phyloP scores from a whole-genome alignment of 1,284 basidiomycete species.

The Omphalotus olearius region DNA sequence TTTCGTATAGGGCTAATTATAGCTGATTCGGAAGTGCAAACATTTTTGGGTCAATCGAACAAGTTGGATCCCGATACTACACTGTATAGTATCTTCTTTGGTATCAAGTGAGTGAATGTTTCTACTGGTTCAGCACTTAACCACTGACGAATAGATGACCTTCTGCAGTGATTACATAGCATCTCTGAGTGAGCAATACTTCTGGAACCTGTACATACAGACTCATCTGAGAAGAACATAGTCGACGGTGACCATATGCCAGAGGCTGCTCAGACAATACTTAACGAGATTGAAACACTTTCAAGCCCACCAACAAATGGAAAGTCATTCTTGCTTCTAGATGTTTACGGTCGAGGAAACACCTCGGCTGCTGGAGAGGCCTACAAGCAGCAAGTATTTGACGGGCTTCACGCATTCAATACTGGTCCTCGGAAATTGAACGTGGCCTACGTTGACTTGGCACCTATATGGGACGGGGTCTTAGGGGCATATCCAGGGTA shows the following conservation, averaged over 20 bases:
- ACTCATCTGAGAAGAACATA: conserved; percentile 4
- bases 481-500: conserved; percentile 24
- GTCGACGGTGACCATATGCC: conserved; percentile 31
- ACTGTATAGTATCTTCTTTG: conserved; percentile 32
- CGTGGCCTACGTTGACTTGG: conserved; percentile 33
- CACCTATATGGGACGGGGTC: conserved; percentile 33
- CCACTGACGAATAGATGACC: not conserved
- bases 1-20: not conserved
- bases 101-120: conserved; percentile 29
- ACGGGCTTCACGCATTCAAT: conserved; percentile 25
- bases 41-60: conserved; percentile 28
- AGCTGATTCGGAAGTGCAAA: conserved; percentile 18
- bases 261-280: conserved; percentile 29
- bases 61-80: conserved; percentile 27
- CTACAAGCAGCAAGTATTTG: conserved; percentile 31
- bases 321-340: conserved; percentile 31
- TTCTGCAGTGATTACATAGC: conserved; percentile 24
- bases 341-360: conserved; percentile 30
- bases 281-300: conserved; percentile 27
- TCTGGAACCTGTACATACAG: not conserved
- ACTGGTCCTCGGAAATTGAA: conserved; percentile 21
- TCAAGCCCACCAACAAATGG: conserved; percentile 30
- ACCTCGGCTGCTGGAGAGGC: conserved; percentile 26
- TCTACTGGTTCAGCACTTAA: not conserved
- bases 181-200: conserved; percentile 20